Evolutionary conservation across 2,329 filamentous ascomycete genomes (phyloP).

Genomic region (Alternaria metachromatica): DNA sequence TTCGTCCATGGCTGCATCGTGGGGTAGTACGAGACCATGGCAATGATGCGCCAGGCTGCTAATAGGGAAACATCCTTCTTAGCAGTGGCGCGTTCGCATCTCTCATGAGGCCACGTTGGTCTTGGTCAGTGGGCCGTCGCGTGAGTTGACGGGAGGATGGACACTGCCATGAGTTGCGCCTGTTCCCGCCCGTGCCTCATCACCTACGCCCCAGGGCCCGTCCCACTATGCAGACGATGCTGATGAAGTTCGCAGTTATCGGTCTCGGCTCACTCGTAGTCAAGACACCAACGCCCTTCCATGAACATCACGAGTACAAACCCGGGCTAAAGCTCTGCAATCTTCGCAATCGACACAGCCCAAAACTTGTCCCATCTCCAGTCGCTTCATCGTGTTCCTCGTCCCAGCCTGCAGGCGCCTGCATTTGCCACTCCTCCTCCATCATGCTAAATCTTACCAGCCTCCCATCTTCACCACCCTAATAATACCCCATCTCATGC

Average conservation of each 20-base stretch:
- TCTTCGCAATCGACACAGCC: background rate
- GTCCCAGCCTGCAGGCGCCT: background rate
- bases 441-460: slow-evolving; percentile 1
- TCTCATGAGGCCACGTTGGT: slow-evolving; percentile 21
- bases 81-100: slow-evolving; percentile 6
- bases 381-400: background rate
- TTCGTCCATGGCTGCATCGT: slow-evolving; percentile 32
- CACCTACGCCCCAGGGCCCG: slow-evolving; percentile 6
- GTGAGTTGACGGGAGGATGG: slow-evolving; percentile 2
- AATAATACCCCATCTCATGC: slow-evolving; percentile 15
- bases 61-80: background rate
- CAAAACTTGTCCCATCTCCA: background rate
- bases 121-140: slow-evolving; percentile 15
- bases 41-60: slow-evolving; percentile 5
- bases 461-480: slow-evolving; percentile 2
- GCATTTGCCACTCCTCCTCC: background rate
- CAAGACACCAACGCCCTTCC: background rate
- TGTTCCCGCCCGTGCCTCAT: background rate
- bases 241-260: slow-evolving; percentile 8
- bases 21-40: slow-evolving; percentile 12
- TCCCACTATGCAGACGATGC: slow-evolving; percentile 5
- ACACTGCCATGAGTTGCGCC: background rate
- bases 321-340: background rate
- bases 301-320: background rate
- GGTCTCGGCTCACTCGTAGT: background rate